A percentile compares a stretch with the other conserved stretches of the same genome.
phyloP scores from a whole-genome alignment of 2,329 filamentous ascomycete species.

The Xylariaceae sp. region DNA sequence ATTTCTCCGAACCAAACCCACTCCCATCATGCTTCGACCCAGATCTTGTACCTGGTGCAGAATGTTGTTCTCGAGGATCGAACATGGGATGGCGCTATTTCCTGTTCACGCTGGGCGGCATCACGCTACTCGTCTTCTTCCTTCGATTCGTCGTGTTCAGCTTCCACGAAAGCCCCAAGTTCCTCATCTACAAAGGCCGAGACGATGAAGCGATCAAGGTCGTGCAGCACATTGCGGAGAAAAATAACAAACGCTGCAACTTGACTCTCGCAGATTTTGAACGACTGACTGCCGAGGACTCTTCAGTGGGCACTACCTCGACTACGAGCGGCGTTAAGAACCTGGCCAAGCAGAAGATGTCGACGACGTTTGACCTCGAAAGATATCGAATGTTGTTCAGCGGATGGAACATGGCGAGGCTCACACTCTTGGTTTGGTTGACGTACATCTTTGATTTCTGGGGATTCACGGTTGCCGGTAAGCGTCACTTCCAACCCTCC shows the following conservation, averaged over 20 bases:
- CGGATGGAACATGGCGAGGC: constrained; percentile 8
- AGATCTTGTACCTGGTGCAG: constrained; percentile 25
- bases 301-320: constrained; percentile 1
- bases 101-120: constrained; percentile 42
- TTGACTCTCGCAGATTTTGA: constrained; percentile 32
- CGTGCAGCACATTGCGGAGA: constrained; percentile 45
- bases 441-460: constrained; percentile 15
- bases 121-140: constrained; percentile 43
- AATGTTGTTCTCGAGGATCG: constrained; percentile 36
- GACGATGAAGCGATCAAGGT: constrained; percentile 47
- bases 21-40: constrained; percentile 20
- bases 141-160: constrained; percentile 46
- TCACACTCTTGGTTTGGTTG: constrained; percentile 9
- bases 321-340: constrained; percentile 17
- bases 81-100: constrained; percentile 54
- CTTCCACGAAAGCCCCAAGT: constrained; percentile 48
- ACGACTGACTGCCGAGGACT: constrained; percentile 30
- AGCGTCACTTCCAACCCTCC: not conserved
- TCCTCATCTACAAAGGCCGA: constrained; percentile 41
- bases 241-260: constrained; percentile 32
- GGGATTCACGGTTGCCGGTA: constrained; percentile 11
- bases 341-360: constrained; percentile 13
- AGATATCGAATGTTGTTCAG: constrained; percentile 35
- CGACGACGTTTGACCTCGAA: not conserved
- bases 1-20: constrained; percentile 20